Conservation (phyloP, 306 rosid genomes). For the Cucurbita moschata region DNA sequence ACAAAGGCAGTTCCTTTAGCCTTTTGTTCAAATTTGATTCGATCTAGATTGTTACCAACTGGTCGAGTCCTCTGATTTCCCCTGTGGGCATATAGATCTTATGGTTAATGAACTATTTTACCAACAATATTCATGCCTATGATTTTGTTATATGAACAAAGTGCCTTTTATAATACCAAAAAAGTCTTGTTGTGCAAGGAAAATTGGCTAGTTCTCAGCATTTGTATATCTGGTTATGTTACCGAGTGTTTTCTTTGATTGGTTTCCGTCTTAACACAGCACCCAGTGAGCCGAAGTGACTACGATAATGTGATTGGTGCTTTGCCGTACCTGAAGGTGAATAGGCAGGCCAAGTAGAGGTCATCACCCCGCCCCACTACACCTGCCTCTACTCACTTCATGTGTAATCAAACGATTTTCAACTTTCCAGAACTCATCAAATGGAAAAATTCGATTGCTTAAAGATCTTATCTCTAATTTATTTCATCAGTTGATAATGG, state of each 20-base stretch:
- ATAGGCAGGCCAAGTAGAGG: constrained; percentile 48
- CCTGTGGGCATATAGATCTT: background rate
- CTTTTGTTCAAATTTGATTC: background rate
- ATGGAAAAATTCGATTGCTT: background rate
- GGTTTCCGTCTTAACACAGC: constrained; percentile 35
- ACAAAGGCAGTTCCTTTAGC: background rate
- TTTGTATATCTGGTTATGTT: background rate
- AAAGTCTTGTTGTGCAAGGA: background rate
- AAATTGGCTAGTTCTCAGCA: background rate
- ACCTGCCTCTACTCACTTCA: background rate
- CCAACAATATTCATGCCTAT: background rate
- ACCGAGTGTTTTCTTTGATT: background rate
- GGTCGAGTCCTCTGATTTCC: background rate
- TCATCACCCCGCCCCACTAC: no score
- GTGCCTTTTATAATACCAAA: background rate
- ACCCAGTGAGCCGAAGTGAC: constrained; percentile 60
- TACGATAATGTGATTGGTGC: constrained; percentile 78
- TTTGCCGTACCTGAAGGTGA: constrained; percentile 84
- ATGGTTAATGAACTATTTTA: background rate
- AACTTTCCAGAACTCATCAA: background rate
- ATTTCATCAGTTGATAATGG: background rate
- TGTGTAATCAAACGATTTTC: constrained; percentile 10
- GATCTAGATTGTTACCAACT: background rate
- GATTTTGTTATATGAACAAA: background rate
- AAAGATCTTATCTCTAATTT: background rate